phyloP scores from a whole-genome alignment of 352 stramenopile species.

The Pythium scleroteichum region DNA sequence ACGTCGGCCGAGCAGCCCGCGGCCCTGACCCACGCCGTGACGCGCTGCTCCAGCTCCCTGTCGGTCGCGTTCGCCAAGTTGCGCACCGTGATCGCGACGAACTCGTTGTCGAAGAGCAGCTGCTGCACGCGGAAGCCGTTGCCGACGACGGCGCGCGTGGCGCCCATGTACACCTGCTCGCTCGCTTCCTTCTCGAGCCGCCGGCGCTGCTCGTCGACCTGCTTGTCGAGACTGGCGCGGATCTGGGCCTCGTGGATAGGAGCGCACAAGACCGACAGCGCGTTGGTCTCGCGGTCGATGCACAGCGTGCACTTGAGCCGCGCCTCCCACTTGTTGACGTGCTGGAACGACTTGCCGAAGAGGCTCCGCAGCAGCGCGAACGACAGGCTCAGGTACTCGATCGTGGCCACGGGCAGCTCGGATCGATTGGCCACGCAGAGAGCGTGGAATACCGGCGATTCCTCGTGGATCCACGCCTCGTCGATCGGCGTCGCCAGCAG shows the following conservation, averaged over 20 bases:
- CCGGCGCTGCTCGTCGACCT: not conserved
- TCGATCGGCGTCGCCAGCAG: slow-evolving; percentile 23
- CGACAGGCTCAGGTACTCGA: slow-evolving; percentile 18
- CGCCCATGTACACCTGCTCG: slow-evolving; percentile 29
- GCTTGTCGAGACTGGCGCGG: not conserved
- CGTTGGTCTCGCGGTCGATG: slow-evolving; percentile 17
- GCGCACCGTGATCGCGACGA: slow-evolving; percentile 15
- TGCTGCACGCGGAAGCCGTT: slow-evolving; percentile 22
- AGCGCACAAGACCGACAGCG: slow-evolving; percentile 21
- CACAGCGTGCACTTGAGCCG: slow-evolving; percentile 28
- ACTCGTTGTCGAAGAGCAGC: slow-evolving; percentile 28
- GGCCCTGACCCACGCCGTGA: slow-evolving; percentile 5
- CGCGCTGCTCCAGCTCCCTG: slow-evolving; percentile 7
- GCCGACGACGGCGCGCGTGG: slow-evolving; percentile 23
- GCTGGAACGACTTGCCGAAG: slow-evolving; percentile 24
- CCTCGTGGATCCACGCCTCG: slow-evolving; percentile 25
- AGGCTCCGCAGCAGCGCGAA: slow-evolving; percentile 15
- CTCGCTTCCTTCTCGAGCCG: slow-evolving; percentile 5
- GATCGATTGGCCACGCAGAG: slow-evolving; percentile 6
- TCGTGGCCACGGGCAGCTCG: slow-evolving; percentile 14
- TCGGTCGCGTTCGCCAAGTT: slow-evolving; percentile 12
- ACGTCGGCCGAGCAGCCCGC: not conserved
- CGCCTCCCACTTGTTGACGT: slow-evolving; percentile 23
- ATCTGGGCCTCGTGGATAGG: slow-evolving; percentile 18
- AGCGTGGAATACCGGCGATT: slow-evolving; percentile 22